phyloP scores from a whole-genome alignment of 441 rosid species.

The Populus hybrid region DNA sequence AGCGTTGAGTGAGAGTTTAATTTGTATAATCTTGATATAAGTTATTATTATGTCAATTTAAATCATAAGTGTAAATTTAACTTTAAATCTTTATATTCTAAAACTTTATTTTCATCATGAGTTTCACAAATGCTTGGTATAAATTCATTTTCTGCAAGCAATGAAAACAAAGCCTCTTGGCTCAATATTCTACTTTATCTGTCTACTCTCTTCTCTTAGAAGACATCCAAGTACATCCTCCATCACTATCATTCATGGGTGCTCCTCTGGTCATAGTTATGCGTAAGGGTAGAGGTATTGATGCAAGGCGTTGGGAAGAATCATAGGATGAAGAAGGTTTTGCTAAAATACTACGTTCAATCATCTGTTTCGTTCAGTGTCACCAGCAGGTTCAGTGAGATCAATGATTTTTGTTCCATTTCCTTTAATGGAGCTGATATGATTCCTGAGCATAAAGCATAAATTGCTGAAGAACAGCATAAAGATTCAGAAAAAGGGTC shows the following conservation, averaged over 20 bases:
- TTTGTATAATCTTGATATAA: no score
- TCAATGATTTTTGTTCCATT: neutral
- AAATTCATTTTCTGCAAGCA: no score
- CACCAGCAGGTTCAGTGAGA: slow-evolving; percentile 50
- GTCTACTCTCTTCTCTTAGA: slow-evolving; percentile 16
- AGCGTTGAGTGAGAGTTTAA: no score
- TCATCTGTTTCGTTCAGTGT: slow-evolving; percentile 71
- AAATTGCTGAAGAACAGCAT: slow-evolving; percentile 53
- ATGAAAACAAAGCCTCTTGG: no score
- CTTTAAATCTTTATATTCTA: no score
- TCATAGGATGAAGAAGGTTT: slow-evolving; percentile 68
- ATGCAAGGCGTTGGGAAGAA: slow-evolving; percentile 76
- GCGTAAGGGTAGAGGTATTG: slow-evolving; percentile 60
- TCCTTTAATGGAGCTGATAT: slow-evolving; percentile 5
- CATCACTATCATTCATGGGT: slow-evolving; percentile 64
- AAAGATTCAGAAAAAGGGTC: slow-evolving; percentile 40
- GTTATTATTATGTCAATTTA: no score
- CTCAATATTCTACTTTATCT: no score
- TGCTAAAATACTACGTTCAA: slow-evolving; percentile 66
- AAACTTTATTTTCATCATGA: no score
- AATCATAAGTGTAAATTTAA: no score
- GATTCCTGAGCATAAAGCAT: slow-evolving; percentile 46
- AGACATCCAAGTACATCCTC: slow-evolving; percentile 66
- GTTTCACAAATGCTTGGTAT: no score
- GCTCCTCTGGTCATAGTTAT: slow-evolving; percentile 56